phyloP scores from a whole-genome alignment of 2,329 filamentous ascomycete genomes.

The Lecanicillium sp. region DNA sequence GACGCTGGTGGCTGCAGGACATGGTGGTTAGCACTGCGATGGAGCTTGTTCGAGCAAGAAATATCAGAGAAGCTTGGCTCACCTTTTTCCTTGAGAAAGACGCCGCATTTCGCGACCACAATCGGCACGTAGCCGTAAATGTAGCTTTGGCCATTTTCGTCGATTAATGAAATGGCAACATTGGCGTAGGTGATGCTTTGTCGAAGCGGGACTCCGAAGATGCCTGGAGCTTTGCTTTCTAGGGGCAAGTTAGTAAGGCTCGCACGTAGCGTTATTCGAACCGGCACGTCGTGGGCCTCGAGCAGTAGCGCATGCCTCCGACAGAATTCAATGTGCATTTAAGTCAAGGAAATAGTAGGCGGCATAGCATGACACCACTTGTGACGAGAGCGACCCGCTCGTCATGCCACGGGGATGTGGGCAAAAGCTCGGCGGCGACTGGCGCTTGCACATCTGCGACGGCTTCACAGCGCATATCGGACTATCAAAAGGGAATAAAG shows the following conservation, averaged over 20 bases:
- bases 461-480: no score
- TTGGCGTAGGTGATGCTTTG: conserved; percentile 97
- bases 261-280: background rate
- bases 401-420: no score
- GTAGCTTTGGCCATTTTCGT: conserved; percentile 87
- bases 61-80: conserved; percentile 22
- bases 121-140: conserved; percentile 99
- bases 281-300: no score
- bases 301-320: no score
- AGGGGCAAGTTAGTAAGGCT: conserved; percentile 7
- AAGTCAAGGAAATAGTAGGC: no score
- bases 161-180: conserved; percentile 91
- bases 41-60: background rate
- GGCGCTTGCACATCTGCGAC: no score
- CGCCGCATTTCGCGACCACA: conserved; percentile 94
- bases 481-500: no score
- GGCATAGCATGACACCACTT: no score
- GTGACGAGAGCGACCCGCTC: no score
- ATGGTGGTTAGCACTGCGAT: conserved; percentile 14
- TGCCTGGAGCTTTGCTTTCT: conserved; percentile 57
- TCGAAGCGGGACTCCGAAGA: conserved; percentile 89
- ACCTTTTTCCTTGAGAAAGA: conserved; percentile 98
- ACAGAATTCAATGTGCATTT: no score
- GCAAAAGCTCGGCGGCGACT: no score
- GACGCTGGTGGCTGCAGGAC: conserved; percentile 68